A percentile compares a stretch with the other conserved stretches of the same genome.
Evolutionary conservation across 331 rosid genomes (phyloP).

Genomic region (Telfairia occidentalis): DNA sequence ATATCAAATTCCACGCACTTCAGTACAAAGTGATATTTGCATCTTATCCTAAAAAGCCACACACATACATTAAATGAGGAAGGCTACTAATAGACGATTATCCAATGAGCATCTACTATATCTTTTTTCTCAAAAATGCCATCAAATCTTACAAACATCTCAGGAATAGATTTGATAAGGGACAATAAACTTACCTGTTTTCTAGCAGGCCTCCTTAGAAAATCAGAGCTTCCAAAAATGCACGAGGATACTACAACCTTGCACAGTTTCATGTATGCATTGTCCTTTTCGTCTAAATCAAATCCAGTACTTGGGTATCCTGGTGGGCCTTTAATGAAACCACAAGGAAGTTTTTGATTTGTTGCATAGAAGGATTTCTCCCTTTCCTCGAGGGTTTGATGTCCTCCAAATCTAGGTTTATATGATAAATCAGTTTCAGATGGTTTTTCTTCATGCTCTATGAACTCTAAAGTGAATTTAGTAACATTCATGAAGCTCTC

Average conservation of each 20-base stretch:
- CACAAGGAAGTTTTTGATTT: slow-evolving; percentile 76
- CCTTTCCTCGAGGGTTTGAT: slow-evolving; percentile 66
- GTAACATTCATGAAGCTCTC: slow-evolving; percentile 39
- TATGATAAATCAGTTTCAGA: slow-evolving; percentile 18
- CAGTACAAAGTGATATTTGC: background rate
- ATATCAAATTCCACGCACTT: background rate
- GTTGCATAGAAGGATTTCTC: slow-evolving; percentile 58
- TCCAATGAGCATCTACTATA: background rate
- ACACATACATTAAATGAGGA: background rate
- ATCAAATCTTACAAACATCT: background rate
- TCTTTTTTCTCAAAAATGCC: background rate
- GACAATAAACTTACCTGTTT: slow-evolving; percentile 41
- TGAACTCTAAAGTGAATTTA: slow-evolving; percentile 48
- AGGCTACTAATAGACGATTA: background rate
- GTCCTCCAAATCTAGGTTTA: slow-evolving; percentile 84
- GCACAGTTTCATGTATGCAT: slow-evolving; percentile 57
- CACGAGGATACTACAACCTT: slow-evolving; percentile 85
- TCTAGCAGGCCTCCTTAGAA: slow-evolving; percentile 82
- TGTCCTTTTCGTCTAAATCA: slow-evolving; percentile 65
- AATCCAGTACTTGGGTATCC: slow-evolving; percentile 66
- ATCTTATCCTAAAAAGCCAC: background rate
- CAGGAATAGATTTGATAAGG: background rate
- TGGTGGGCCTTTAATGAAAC: slow-evolving; percentile 57
- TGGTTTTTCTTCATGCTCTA: slow-evolving; percentile 40
- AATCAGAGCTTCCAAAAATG: slow-evolving; percentile 96